Conservation (phyloP, 257 asterid genomes). For the Perilla frutescens region DNA sequence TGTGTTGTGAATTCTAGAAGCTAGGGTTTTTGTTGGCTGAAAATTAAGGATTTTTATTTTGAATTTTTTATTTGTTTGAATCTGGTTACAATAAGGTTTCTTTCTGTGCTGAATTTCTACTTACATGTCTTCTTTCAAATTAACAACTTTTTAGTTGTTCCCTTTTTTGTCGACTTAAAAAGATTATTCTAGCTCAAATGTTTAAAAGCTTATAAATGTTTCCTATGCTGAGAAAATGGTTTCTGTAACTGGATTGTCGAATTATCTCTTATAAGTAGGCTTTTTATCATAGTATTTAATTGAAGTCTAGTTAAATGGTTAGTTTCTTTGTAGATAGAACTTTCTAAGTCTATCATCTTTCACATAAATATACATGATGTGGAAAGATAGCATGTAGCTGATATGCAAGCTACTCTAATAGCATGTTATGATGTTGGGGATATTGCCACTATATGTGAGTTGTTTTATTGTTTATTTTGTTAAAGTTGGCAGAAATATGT, state of each 20-base stretch:
- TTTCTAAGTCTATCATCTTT: too few relatives aligned
- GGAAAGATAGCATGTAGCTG: neutral
- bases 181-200: neutral
- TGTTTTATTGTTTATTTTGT: neutral
- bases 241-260: too few relatives aligned
- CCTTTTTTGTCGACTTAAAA: neutral
- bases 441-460: neutral
- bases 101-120: neutral
- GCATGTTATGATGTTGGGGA: neutral
- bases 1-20: too few relatives aligned
- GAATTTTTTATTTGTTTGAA: slow-evolving; percentile 29
- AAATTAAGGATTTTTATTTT: too few relatives aligned
- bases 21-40: too few relatives aligned
- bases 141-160: neutral
- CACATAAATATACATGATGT: too few relatives aligned
- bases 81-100: neutral
- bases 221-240: too few relatives aligned
- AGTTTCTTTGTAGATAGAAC: too few relatives aligned
- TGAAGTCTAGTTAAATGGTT: too few relatives aligned
- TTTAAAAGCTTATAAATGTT: neutral
- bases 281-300: too few relatives aligned
- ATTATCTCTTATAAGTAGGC: too few relatives aligned
- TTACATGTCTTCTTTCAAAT: slow-evolving; percentile 3
- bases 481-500: neutral
- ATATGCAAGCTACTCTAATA: neutral